phyloP scores from a whole-genome alignment of 2,329 filamentous ascomycete genomes.

The Penicillium sp. region DNA sequence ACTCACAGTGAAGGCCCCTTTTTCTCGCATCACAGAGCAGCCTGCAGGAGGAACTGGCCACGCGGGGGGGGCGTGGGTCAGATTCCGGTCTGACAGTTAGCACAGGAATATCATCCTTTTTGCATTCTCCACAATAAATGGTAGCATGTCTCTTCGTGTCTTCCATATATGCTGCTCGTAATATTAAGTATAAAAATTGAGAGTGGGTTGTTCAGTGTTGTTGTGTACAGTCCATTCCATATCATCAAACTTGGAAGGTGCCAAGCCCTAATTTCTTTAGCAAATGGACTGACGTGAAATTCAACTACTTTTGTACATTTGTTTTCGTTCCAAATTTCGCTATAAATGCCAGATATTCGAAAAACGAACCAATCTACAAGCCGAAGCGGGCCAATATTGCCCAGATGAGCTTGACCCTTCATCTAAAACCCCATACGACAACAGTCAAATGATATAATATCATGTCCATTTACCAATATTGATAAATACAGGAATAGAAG shows the following conservation, averaged over 20 bases:
- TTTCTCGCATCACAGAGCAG: too few relatives aligned
- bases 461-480: conserved; percentile 1
- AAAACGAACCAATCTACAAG: not conserved
- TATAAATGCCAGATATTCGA: not conserved
- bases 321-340: not conserved
- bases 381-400: not conserved
- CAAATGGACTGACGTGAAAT: not conserved
- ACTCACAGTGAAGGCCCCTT: too few relatives aligned
- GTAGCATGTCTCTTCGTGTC: too few relatives aligned
- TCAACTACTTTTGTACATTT: not conserved
- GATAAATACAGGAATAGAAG: conserved; percentile 10
- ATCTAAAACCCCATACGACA: too few relatives aligned
- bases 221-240: not conserved
- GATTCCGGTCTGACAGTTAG: too few relatives aligned
- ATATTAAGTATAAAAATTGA: not conserved
- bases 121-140: too few relatives aligned
- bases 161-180: not conserved
- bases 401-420: not conserved
- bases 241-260: not conserved
- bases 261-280: not conserved
- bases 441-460: not conserved
- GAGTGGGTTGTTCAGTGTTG: not conserved
- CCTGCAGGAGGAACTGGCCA: too few relatives aligned
- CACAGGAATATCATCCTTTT: too few relatives aligned
- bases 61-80: too few relatives aligned